Evolutionary conservation across 75 land plant species (phyloP).

Genomic region (Gnetum montanum): DNA sequence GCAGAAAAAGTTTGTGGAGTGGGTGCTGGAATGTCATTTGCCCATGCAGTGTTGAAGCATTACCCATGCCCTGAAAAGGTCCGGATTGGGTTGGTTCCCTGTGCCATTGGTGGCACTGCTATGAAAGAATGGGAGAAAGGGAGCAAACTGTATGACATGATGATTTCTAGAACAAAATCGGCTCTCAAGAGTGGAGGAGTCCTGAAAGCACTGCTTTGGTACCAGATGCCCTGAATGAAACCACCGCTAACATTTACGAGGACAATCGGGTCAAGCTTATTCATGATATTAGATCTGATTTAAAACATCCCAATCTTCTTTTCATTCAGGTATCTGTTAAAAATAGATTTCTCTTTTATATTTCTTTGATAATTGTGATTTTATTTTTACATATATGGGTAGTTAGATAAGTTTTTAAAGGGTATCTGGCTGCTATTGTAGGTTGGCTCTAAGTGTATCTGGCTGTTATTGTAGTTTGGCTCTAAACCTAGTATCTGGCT

Average conservation of each 20-base stretch:
- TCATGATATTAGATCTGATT: conserved; percentile 40
- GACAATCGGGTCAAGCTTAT: conserved; percentile 40
- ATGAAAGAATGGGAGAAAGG: conserved; percentile 65
- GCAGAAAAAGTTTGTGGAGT: conserved; percentile 52
- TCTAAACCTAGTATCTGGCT: no score
- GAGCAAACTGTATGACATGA: conserved; percentile 24
- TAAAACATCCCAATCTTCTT: conserved; percentile 38
- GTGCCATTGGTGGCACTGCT: conserved; percentile 68
- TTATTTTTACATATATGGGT: no score
- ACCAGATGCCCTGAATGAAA: conserved; percentile 39
- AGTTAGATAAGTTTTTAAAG: no score
- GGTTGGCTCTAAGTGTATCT: no score
- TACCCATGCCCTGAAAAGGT: conserved; percentile 4
- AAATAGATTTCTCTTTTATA: conserved; percentile 5
- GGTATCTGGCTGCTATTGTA: no score
- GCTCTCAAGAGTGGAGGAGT: conserved; percentile 34
- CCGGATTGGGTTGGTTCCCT: conserved; percentile 68
- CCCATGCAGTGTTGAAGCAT: conserved; percentile 27
- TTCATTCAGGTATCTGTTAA: conserved; percentile 68
- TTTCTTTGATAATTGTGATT: no score
- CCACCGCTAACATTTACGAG: conserved; percentile 28
- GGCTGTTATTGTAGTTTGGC: no score
- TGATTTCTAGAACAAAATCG: conserved; percentile 46
- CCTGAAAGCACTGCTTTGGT: conserved; percentile 64
- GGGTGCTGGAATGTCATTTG: conserved; percentile 74